A percentile compares a stretch with the other conserved stretches of the same genome.
phyloP scores from a whole-genome alignment of 2,329 filamentous ascomycete genomes.

The Ophiocordyceps australis region DNA sequence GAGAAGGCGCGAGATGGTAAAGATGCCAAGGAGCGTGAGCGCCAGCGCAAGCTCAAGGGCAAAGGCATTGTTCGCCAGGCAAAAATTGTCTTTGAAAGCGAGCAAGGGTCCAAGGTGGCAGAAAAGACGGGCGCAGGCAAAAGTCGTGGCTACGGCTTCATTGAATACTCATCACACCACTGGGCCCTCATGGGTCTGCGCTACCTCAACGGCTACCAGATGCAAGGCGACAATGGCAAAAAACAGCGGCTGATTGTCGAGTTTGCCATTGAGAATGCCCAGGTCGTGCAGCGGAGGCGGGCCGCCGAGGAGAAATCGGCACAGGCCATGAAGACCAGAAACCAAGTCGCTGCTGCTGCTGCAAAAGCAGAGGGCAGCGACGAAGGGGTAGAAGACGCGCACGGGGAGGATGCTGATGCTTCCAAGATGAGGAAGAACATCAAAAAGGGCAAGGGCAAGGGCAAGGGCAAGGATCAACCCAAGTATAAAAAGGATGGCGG shows the following conservation, averaged over 20 bases:
- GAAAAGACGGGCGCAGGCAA: slow-evolving; percentile 63
- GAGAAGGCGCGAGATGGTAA: slow-evolving; percentile 67
- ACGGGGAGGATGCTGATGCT: too few relatives aligned
- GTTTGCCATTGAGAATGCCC: slow-evolving; percentile 95
- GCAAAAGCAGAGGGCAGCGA: background rate
- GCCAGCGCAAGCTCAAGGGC: slow-evolving; percentile 59
- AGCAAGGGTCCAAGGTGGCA: slow-evolving; percentile 65
- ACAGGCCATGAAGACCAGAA: slow-evolving; percentile 9
- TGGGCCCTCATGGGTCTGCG: slow-evolving; percentile 88
- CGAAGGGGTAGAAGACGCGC: background rate
- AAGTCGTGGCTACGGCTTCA: slow-evolving; percentile 89
- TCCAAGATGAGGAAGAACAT: slow-evolving; percentile 1
- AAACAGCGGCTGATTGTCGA: slow-evolving; percentile 86
- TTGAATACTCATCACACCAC: slow-evolving; percentile 88
- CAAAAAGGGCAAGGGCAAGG: background rate
- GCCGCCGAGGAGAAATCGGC: slow-evolving; percentile 16
- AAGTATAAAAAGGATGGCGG: background rate
- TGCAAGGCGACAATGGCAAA: slow-evolving; percentile 47
- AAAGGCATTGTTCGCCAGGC: slow-evolving; percentile 82
- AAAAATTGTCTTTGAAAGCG: slow-evolving; percentile 85
- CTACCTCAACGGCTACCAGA: slow-evolving; percentile 69
- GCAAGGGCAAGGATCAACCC: too few relatives aligned
- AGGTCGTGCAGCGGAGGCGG: slow-evolving; percentile 66
- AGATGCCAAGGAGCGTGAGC: slow-evolving; percentile 66
- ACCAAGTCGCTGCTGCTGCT: background rate